Conservation (phyloP, 2,329 filamentous ascomycete species). For the Penicillium expansum region DNA sequence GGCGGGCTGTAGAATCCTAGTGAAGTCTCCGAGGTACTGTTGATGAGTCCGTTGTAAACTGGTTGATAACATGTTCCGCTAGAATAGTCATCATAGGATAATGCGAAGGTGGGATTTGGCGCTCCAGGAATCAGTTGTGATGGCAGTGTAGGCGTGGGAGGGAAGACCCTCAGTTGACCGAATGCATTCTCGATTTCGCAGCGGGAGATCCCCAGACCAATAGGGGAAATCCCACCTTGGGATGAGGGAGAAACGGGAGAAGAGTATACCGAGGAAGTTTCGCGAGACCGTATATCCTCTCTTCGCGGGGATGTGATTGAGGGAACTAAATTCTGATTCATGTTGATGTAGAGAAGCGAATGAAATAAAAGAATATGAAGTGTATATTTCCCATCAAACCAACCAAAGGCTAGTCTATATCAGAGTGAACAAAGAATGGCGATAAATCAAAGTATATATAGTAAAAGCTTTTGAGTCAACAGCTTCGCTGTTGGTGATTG, state of each 20-base stretch:
- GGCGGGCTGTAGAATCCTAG: constrained; percentile 27
- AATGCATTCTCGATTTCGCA: constrained; percentile 25
- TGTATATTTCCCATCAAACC: constrained; percentile 4
- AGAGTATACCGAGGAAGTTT: constrained; percentile 23
- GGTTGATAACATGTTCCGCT: constrained; percentile 23
- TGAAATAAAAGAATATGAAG: constrained; percentile 4
- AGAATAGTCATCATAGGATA: constrained; percentile 24
- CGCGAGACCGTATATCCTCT: constrained; percentile 14
- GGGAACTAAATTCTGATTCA: constrained; percentile 12
- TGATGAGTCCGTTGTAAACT: constrained; percentile 21
- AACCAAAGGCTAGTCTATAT: constrained; percentile 15
- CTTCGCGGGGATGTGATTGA: constrained; percentile 12
- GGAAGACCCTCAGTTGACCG: constrained; percentile 23
- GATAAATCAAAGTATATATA: constrained; percentile 27
- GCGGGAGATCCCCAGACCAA: constrained; percentile 35
- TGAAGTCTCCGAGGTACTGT: constrained; percentile 21
- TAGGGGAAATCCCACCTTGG: constrained; percentile 18
- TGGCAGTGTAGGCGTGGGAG: constrained; percentile 24
- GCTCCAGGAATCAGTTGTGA: constrained; percentile 16
- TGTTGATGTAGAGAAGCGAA: constrained; percentile 5
- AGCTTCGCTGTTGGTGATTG: constrained; percentile 22
- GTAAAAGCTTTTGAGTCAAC: constrained; percentile 19
- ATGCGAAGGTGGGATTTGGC: constrained; percentile 14
- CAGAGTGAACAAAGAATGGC: constrained; percentile 5
- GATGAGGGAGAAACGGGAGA: constrained; percentile 19